A percentile compares a stretch with the other conserved stretches of the same genome.
Evolutionary conservation across 345 rosid species (phyloP).

Genomic region (Hibiscus tridactylites): DNA sequence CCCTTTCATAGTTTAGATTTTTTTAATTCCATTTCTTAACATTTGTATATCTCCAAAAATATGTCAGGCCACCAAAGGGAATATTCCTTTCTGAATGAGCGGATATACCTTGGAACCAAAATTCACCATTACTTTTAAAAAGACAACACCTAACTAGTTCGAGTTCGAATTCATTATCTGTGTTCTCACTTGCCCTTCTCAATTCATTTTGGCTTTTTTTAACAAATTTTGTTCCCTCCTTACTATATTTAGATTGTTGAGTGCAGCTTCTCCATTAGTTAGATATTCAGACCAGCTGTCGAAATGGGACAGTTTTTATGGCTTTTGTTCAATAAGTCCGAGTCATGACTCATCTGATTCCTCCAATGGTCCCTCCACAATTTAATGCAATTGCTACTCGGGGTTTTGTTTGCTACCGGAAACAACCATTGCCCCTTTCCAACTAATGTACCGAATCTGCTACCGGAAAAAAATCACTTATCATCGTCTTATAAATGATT

Average conservation of each 20-base stretch:
- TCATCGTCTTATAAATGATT: no score
- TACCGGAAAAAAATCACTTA: constrained; percentile 1
- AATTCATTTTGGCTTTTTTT: background rate
- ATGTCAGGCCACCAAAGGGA: background rate
- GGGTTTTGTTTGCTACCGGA: constrained; percentile 8
- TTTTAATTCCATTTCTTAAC: no score
- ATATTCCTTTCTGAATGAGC: background rate
- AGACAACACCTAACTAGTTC: no score
- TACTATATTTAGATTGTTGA: background rate
- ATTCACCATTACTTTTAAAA: background rate
- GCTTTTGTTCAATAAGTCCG: constrained; percentile 9
- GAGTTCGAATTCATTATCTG: no score
- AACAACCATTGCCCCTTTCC: constrained; percentile 4
- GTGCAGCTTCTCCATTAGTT: background rate
- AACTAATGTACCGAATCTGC: constrained; percentile 13
- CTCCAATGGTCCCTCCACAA: constrained; percentile 16
- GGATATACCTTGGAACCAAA: background rate
- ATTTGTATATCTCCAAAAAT: no score
- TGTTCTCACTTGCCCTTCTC: background rate
- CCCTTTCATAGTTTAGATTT: no score
- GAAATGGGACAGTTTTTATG: background rate
- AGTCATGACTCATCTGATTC: background rate
- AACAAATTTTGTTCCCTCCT: background rate
- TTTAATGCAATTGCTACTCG: constrained; percentile 5
- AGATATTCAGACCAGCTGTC: constrained; percentile 11